Evolutionary conservation across 225 moss, liverwort and hornwort species (phyloP), one percentile per base, ranked within the genome.

Genomic region (Polytrichum formosum): DNA sequence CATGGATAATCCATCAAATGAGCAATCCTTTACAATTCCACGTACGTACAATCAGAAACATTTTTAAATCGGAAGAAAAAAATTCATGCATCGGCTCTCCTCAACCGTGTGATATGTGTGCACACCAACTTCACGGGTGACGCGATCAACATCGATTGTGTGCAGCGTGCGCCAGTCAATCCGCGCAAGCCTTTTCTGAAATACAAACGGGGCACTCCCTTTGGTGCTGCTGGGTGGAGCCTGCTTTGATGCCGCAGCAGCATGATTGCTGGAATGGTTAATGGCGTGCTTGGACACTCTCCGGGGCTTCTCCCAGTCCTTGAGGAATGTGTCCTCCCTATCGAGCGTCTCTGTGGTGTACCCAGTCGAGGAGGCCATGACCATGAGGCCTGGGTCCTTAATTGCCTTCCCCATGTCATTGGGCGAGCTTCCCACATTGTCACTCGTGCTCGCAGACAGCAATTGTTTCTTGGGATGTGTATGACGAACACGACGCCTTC

Each of bases 161-260:
- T 94, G 92, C 67, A 97, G 62, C 29, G 67, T 86, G 72, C 94
- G 92, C 96, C 96, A 97, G 56, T 97, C 96, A 9, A 97, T 90
- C 64, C 96, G 78, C 55, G 92, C 77, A 33, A 89, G 74, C 29
- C 89, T 85, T 63, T 86, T 94, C 61, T 88, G 90, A 53, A 97
- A 97, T 10, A 76, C 78, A 67, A 97, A 97, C 0, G 87, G 67
- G 46, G 46, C 46, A 46, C 16, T 46, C 46, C 46, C 46, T 46
- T 46, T 46, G 46, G 46, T 46, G 46, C 46, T 46, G 46, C 46
- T 46, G 16, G 46, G 46, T 46, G 16, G 46, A 19, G 69, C 20
- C 0, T 55, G 30, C 67, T 78, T 88, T 23, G 76, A 55, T 7
- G 76, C 67, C 25, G 28, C 35, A 9, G 19, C 21, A 19, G 56